Conservation (phyloP, 2,329 filamentous ascomycete genomes). For the Grosmannia clavigera region DNA sequence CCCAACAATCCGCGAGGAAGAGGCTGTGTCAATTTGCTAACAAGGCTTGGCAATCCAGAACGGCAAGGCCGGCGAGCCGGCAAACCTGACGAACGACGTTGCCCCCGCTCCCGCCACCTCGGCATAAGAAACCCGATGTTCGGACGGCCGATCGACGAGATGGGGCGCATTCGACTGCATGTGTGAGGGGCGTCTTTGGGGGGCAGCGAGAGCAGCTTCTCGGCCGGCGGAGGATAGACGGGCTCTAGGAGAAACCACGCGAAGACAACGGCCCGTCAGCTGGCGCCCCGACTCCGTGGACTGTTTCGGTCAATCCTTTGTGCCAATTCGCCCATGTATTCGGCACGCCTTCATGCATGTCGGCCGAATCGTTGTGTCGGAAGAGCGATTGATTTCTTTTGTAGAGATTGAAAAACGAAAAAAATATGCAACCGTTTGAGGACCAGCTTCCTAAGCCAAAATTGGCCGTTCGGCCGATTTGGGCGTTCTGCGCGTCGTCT, state of each 20-base stretch:
- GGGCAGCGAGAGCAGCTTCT: not conserved
- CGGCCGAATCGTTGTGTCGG: not conserved
- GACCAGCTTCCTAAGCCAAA: not conserved
- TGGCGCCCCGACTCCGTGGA: not conserved
- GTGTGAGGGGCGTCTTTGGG: not conserved
- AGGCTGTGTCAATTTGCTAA: constrained; percentile 2
- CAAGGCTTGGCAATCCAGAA: constrained; percentile 43
- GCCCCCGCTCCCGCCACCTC: constrained; percentile 23
- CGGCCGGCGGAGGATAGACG: not conserved
- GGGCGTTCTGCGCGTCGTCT: not conserved
- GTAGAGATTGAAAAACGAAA: not conserved
- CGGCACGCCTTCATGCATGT: not conserved
- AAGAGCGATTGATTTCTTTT: not conserved
- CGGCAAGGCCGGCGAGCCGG: constrained; percentile 85
- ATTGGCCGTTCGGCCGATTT: not conserved
- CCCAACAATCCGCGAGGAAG: not conserved
- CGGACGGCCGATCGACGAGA: not conserved
- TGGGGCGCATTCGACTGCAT: not conserved
- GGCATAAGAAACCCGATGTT: constrained; percentile 7
- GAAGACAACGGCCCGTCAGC: not conserved
- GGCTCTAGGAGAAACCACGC: not conserved
- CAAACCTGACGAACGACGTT: constrained; percentile 51
- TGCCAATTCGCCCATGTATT: not conserved
- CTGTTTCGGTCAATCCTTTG: not conserved
- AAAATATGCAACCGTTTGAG: not conserved